A percentile compares a stretch with the other conserved stretches of the same genome.
Evolutionary conservation across 163 green algal species (phyloP).

Genomic region (Coccomyxa subellipsoidea): DNA sequence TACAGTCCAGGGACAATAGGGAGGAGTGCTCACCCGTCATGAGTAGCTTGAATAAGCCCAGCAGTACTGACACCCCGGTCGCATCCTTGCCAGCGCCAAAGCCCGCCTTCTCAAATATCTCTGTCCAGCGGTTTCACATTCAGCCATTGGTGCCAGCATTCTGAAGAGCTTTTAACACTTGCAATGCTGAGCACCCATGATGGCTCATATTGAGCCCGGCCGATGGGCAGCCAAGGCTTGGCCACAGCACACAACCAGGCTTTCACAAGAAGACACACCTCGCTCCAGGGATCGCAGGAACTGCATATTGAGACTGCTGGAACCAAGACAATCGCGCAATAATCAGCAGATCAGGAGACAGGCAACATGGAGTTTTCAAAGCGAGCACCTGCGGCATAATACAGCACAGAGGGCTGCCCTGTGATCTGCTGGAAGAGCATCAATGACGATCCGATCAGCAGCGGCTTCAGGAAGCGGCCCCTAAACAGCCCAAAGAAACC

Average conservation of each 20-base stretch:
- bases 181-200: too few relatives aligned
- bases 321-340: too few relatives aligned
- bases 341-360: too few relatives aligned
- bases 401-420: constrained; percentile 89
- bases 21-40: constrained; percentile 57
- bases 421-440: constrained; percentile 89
- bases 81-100: constrained; percentile 55
- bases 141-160: neutral
- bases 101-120: constrained; percentile 73
- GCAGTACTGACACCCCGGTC: constrained; percentile 56
- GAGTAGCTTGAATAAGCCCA: constrained; percentile 86
- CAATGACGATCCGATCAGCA: constrained; percentile 61
- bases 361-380: constrained; percentile 23
- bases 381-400: constrained; percentile 65
- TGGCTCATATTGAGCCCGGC: too few relatives aligned
- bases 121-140: neutral
- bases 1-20: neutral
- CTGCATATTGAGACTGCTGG: too few relatives aligned
- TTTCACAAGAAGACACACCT: too few relatives aligned
- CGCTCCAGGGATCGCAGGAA: too few relatives aligned
- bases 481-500: constrained; percentile 12
- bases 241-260: too few relatives aligned
- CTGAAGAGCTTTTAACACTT: too few relatives aligned
- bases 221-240: too few relatives aligned
- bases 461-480: constrained; percentile 41